These are phyloP conservation scores for Cymbopogon flexuosus DNA, from an alignment of 202 grass and related monocot genomes.

Conservation along the genomic window DNA sequence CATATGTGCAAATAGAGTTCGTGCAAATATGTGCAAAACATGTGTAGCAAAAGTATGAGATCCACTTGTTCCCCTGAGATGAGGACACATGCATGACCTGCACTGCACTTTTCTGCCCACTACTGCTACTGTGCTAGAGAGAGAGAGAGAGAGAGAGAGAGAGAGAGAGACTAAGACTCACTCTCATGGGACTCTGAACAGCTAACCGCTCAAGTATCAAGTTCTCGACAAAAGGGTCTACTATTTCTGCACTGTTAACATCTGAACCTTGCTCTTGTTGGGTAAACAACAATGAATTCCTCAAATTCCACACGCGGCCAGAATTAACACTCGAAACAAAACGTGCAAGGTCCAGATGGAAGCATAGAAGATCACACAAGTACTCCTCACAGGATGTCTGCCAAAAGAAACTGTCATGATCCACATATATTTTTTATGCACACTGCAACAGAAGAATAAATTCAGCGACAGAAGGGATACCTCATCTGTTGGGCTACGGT, in stretches of 20 bases:
- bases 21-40: conserved; percentile 25
- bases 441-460: conserved; percentile 13
- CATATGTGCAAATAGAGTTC: conserved; percentile 25
- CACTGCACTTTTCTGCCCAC: background rate
- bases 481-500: conserved; percentile 60
- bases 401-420: conserved; percentile 40
- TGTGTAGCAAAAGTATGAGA: conserved; percentile 8
- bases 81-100: background rate
- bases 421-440: conserved; percentile 12
- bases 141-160: background rate
- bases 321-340: conserved; percentile 91
- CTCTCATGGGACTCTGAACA: conserved; percentile 87
- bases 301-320: conserved; percentile 57
- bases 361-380: conserved; percentile 93
- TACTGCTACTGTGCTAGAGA: background rate
- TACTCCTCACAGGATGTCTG: conserved; percentile 77
- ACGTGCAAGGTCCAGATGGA: conserved; percentile 80
- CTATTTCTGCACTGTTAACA: conserved; percentile 43
- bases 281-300: conserved; percentile 66
- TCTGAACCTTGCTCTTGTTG: conserved; percentile 51
- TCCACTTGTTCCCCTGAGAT: background rate
- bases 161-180: conserved; percentile 25
- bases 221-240: conserved; percentile 92
- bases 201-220: conserved; percentile 86
- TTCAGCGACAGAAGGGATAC: conserved; percentile 34